These are phyloP conservation scores for Candida xiaguanensis DNA, from an alignment of 805 yeast species.

Conservation along the genomic window DNA sequence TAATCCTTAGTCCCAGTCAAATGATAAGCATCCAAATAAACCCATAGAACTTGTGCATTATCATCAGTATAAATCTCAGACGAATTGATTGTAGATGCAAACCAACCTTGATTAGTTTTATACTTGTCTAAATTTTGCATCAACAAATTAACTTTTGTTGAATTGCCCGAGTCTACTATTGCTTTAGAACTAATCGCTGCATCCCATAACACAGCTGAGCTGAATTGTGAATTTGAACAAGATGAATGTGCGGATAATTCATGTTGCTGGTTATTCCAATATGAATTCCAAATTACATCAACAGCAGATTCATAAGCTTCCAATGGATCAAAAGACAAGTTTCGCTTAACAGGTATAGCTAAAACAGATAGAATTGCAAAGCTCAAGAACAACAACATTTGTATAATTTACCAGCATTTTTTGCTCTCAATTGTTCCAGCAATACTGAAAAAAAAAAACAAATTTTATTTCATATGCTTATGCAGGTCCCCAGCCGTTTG, in stretches of 20 bases:
- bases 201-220: conserved; percentile 23
- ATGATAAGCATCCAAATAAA: conserved; percentile 21
- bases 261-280: conserved; percentile 15
- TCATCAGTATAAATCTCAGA: conserved; percentile 27
- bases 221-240: conserved; percentile 12
- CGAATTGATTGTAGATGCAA: conserved; percentile 18
- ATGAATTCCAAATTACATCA: conserved; percentile 15
- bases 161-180: conserved; percentile 13
- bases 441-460: too few species aligned
- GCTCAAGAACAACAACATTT: neutral
- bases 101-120: conserved; percentile 19
- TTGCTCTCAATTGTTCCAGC: too few species aligned
- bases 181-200: conserved; percentile 24
- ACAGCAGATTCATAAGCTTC: neutral
- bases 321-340: neutral
- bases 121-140: conserved; percentile 15
- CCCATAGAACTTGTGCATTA: conserved; percentile 26
- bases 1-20: conserved; percentile 15
- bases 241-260: conserved; percentile 18
- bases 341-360: conserved; percentile 1
- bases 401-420: too few species aligned
- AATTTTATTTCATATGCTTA: neutral
- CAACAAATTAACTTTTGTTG: conserved; percentile 11
- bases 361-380: neutral
- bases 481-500: neutral